Evolutionary conservation across 176 grass and related monocot genomes (phyloP), one percentile per base, ranked within the genome.

Genomic region (Olyra latifolia): DNA sequence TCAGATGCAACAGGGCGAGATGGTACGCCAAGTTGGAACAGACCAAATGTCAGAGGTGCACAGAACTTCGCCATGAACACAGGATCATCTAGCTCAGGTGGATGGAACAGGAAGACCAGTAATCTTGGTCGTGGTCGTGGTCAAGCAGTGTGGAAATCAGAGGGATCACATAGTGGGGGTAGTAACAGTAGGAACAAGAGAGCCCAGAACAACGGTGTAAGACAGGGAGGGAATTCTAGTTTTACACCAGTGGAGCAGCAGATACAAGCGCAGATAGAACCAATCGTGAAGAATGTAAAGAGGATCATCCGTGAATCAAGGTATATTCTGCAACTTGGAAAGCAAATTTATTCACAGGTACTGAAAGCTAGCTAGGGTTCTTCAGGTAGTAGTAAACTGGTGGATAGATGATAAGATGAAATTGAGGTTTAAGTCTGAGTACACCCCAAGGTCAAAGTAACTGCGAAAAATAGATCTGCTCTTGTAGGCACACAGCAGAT

Each of bases 281-380:
- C 81, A 39, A 80, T 88, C 42, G 68, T 69, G 43, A 74, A 88
- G 55, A 73, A 83, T 45, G 85, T 77, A 39, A 87, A 87, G 65
- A 87, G 85, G 65, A 87, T 87, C 45, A 82, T 87, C 14, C 65
- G 72, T 38, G 85, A 82, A 46, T 87, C 85, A 63, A 87, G 85
- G 85, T 87, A 74, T 16, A 62, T 42, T 71, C 16, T 32, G 71
- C 49, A 69, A 43, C 41, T 81, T 67, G 7, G 71, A 71, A 63
- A 66, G 35, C 6, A 35, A n/a, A 28, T 61, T 15, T 8, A 14
- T 53, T 67, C 23, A 74, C n/a, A 64, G 11, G 23, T 25, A 48
- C 67, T 55, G 71, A 45, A 43, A 79, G 57, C 13, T 66, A 66
- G 60, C 14, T 67, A 74, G 6, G 22, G 25, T 66, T 28, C 48